Base-by-base conservation (phyloP, 495 filamentous ascomycete species). In the Aspergillus heteromorphus region DNA sequence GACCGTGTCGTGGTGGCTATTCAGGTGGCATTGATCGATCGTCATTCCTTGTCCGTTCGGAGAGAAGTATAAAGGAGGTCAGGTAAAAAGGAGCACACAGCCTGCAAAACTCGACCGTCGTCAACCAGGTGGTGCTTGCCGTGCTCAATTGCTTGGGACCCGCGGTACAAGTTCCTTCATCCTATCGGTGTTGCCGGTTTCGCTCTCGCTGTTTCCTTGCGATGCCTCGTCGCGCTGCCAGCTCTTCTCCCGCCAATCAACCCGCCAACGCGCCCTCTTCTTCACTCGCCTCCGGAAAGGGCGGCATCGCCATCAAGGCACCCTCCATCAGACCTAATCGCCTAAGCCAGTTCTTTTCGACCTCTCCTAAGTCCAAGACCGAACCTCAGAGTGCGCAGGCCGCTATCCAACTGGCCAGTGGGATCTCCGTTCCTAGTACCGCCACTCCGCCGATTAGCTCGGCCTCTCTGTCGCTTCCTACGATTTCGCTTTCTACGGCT, bases 401-500 rank as follows among this genome's bases (percentile, higher is more conserved):
- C 57, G 76, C 84, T 48, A 75, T 88, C 3, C 81, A 86, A 61
- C 79, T 80, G 61, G 76, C 81, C 30, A 75, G 79, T 62, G 73
- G 76, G 50, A 68, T 75, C 31, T 73, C 79, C 60, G 80, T 87
- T 71, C 75, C 77, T 52, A 67, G 51, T 48, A 61, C 58, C 17
- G 73, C 84, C 30, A 79, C 84, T 45, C 79, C 85, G 36, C 76
- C 82, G 49, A 86, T 89, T 59, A 86, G 82, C 51, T 82, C 85
- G 36, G 74, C 89, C 27, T 83, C 84, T 62, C 70, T 92, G 57
- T 91, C 90, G 40, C 73, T 97, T 63, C 93, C 93, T 30, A 91
- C 87, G 43, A 98, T 98, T 56, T 95, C 87, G 21, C 80, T 97
- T 30, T 96, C 92, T 6, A 91, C 90, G 9, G 91, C 92, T 51